Evolutionary conservation across 768 basidiomycete species (phyloP).

Genomic region (Suillus spraguei): DNA sequence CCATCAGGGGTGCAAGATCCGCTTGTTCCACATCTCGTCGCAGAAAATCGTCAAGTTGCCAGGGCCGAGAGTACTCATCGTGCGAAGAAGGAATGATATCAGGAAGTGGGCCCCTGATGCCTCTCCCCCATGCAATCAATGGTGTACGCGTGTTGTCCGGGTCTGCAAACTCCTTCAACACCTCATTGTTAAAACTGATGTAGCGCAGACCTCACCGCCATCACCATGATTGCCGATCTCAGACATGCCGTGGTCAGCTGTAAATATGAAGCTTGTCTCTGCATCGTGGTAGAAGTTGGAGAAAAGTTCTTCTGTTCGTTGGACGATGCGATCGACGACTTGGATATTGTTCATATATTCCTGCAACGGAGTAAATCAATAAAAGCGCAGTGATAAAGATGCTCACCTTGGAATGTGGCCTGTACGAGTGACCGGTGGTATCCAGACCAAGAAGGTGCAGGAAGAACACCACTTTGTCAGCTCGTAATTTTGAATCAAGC

Average conservation of each 20-base stretch:
- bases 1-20: conserved; percentile 79
- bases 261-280: conserved; percentile 78
- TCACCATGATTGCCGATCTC: conserved; percentile 89
- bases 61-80: conserved; percentile 68
- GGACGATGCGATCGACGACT: conserved; percentile 76
- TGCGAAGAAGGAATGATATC: conserved; percentile 60
- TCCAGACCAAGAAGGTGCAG: conserved; percentile 84
- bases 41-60: conserved; percentile 58
- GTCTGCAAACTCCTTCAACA: conserved; percentile 46
- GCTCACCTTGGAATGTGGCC: conserved; percentile 73
- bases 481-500: conserved; percentile 54
- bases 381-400: conserved; percentile 3
- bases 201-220: conserved; percentile 55
- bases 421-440: conserved; percentile 84
- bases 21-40: conserved; percentile 84
- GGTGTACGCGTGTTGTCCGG: conserved; percentile 90
- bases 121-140: conserved; percentile 80
- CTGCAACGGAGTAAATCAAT: conserved; percentile 32
- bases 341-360: conserved; percentile 88
- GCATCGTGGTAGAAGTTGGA: conserved; percentile 65
- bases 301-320: conserved; percentile 62
- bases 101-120: conserved; percentile 68
- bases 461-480: conserved; percentile 73
- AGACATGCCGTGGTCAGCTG: conserved; percentile 92
- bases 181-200: conserved; percentile 2